Base-by-base conservation (phyloP, 202 grass and related monocot genomes). In the Brachypodium distachyon region DNA sequence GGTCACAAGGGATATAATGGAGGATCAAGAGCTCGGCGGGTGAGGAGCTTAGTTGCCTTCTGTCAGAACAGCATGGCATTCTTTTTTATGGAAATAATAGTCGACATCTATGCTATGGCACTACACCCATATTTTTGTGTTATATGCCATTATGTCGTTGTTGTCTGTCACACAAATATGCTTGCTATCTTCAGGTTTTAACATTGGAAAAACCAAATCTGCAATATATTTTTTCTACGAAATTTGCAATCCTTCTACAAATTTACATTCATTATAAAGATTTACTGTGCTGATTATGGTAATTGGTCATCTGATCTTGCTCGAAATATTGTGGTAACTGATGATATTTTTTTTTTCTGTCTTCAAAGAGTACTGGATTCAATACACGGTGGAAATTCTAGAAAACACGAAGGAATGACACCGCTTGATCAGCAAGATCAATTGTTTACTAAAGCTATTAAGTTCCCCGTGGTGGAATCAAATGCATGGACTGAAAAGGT, bases 401-500 rank as follows among this genome's bases (percentile, higher is more conserved):
- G 69, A 90, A 92, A 73, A 67, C 53, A 83, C 0, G 92, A 87
- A 57, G 85, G 85, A 67, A 95, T 99, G 72, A 99, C 89, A 58
- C 75, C 96, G 6, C 84, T 95, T 67, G 96, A 95, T 63, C 80
- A 92, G 61, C 87, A 92, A 83, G 87, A 92, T 67, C 96, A 98
- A 51, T 88, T 98, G 64, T 95, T 98, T 83, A 81, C 96, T 53
- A 82, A 83, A 89, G 89, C 85, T 80, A 92, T 98, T 63, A 88
- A 85, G 64, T 98, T 98, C 76, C 96, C 96, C 50, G 74, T 98
- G 73, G 83, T 71, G 25, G 72, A 86, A 83, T 88, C 91, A 74
- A 79, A 72, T 87, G 96, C 89, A 74, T 98, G 96, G 96, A 92
- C 61, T 50, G 91, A 98, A 87, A 98, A 95, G 89, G 96, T 98